Percentiles rank a stretch among this genome's conserved stretches.
Conservation (phyloP, 805 yeast species). For the Hanseniaspora occidentalis region DNA sequence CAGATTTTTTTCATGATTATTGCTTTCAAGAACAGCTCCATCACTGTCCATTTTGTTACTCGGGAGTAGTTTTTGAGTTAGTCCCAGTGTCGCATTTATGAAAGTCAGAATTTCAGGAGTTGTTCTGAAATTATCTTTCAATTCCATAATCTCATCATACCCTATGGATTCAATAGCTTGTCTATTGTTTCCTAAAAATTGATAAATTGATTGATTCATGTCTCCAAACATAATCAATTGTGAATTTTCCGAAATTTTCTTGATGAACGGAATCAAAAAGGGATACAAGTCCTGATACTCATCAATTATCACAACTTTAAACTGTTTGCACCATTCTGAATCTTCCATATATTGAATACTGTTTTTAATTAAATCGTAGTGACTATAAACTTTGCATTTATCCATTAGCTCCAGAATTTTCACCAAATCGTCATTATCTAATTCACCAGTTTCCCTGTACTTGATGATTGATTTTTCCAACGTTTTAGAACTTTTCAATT, state of each 20-base stretch:
- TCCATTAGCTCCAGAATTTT: slow-evolving; percentile 20
- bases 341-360: slow-evolving; percentile 12
- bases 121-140: slow-evolving; percentile 47
- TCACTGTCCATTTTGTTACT: too few species aligned
- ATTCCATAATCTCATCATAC: slow-evolving; percentile 14
- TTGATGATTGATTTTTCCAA: slow-evolving; percentile 8
- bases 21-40: too few species aligned
- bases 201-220: slow-evolving; percentile 57
- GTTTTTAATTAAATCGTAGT: slow-evolving; percentile 19
- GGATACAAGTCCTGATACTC: slow-evolving; percentile 64
- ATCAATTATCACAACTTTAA: slow-evolving; percentile 43
- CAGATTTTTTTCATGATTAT: neutral
- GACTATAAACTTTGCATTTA: slow-evolving; percentile 23
- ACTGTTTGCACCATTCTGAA: neutral
- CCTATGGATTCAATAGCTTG: slow-evolving; percentile 19
- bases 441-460: slow-evolving; percentile 3
- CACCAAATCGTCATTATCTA: slow-evolving; percentile 11
- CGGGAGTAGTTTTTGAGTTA: too few species aligned
- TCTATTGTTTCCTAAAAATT: slow-evolving; percentile 44
- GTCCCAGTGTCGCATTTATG: neutral
- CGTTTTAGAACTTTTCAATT: slow-evolving; percentile 13
- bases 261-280: slow-evolving; percentile 33
- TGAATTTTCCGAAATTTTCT: slow-evolving; percentile 19
- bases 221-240: slow-evolving; percentile 65
- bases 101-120: slow-evolving; percentile 40